A percentile compares a stretch with the other conserved stretches of the same genome.
These are phyloP conservation scores for Royoungia palumana DNA, from an alignment of 768 basidiomycete genomes.

Conservation along the genomic window DNA sequence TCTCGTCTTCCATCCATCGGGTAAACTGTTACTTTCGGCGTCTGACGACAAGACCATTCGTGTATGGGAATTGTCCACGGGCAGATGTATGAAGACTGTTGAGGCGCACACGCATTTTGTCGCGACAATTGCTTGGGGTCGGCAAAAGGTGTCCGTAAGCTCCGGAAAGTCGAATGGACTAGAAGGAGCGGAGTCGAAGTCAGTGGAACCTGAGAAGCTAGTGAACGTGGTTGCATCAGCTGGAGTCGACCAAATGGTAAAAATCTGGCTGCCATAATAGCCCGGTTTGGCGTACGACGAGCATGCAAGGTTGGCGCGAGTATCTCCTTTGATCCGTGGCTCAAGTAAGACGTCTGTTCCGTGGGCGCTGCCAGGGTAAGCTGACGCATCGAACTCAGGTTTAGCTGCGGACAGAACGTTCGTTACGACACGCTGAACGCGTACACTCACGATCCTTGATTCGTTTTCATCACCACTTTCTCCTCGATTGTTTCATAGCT, in stretches of 20 bases:
- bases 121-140: conserved; percentile 77
- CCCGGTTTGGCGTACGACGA: conserved; percentile 2
- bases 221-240: conserved; percentile 70
- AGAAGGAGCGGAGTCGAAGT: conserved; percentile 32
- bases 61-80: conserved; percentile 85
- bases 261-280: conserved; percentile 58
- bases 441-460: conserved; percentile 32
- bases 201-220: conserved; percentile 48
- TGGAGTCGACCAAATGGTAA: conserved; percentile 64
- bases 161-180: conserved; percentile 37
- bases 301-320: conserved; percentile 13
- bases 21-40: conserved; percentile 86
- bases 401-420: conserved; percentile 11
- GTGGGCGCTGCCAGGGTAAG: neutral
- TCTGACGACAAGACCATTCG: conserved; percentile 91
- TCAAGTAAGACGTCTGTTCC: conserved; percentile 14
- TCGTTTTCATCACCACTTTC: conserved; percentile 7
- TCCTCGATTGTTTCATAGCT: conserved; percentile 18
- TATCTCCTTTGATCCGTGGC: conserved; percentile 10
- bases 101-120: conserved; percentile 88
- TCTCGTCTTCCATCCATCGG: conserved; percentile 84
- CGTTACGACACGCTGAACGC: conserved; percentile 27
- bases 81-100: conserved; percentile 81
- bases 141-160: conserved; percentile 45
- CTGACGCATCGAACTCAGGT: conserved; percentile 10